Percentiles rank a stretch among this genome's conserved stretches.
Conservation (phyloP, 2,329 filamentous ascomycete genomes). For the Penicillium sp. region DNA sequence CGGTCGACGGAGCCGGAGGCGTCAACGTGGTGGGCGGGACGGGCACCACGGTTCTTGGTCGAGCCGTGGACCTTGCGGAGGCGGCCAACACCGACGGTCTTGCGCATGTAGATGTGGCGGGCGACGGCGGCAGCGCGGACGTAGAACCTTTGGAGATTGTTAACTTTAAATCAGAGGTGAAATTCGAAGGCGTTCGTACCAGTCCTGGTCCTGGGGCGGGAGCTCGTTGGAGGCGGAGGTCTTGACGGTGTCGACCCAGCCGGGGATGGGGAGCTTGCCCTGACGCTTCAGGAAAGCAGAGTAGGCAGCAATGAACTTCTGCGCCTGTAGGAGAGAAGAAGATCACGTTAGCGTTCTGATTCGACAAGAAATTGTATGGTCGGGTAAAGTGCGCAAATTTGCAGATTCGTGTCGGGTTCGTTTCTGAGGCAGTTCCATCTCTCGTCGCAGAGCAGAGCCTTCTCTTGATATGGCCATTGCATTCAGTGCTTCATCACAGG, state of each 20-base stretch:
- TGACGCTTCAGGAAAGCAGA: conserved; percentile 67
- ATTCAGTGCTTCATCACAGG: neutral
- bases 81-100: conserved; percentile 97
- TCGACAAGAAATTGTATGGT: conserved; percentile 7
- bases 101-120: conserved; percentile 98
- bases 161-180: conserved; percentile 1
- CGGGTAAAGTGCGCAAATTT: conserved; percentile 15
- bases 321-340: conserved; percentile 46
- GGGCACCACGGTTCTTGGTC: conserved; percentile 92
- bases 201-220: conserved; percentile 96
- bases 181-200: conserved; percentile 61
- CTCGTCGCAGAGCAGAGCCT: conserved; percentile 11
- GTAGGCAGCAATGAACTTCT: conserved; percentile 65
- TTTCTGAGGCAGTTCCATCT: conserved; percentile 15
- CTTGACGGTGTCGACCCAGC: conserved; percentile 97
- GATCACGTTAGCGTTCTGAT: conserved; percentile 16
- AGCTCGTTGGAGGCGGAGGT: conserved; percentile 95
- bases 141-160: conserved; percentile 54
- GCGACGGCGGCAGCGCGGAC: conserved; percentile 88
- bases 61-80: conserved; percentile 94
- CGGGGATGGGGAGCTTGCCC: conserved; percentile 66
- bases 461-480: neutral
- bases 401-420: conserved; percentile 20
- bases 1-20: conserved; percentile 94
- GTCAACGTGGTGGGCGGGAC: conserved; percentile 91